A percentile compares a stretch with the other conserved stretches of the same genome.
Conservation (phyloP, 345 rosid species). For the Atalantia buxifolia region DNA sequence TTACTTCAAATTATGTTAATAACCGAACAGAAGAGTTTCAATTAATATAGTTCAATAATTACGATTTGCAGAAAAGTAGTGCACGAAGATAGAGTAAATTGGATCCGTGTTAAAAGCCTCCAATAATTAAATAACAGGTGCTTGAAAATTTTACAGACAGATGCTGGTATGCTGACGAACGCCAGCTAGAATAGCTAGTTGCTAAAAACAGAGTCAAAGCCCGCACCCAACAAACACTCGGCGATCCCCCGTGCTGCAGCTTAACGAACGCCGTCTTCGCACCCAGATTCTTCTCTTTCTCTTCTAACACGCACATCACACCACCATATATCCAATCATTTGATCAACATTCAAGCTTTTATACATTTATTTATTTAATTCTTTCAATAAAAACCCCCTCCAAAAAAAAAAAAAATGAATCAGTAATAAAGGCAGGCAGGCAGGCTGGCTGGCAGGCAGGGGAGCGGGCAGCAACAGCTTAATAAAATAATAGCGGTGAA, state of each 20-base stretch:
- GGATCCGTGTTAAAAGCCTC: not conserved
- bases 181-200: too few relatives aligned
- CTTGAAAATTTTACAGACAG: too few relatives aligned
- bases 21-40: not conserved
- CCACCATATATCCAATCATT: not conserved
- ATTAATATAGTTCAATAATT: not conserved
- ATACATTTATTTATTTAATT: too few relatives aligned
- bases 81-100: too few relatives aligned
- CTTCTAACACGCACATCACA: not conserved
- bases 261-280: not conserved
- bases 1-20: too few relatives aligned
- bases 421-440: not conserved
- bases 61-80: not conserved
- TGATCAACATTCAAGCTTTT: not conserved
- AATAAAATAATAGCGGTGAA: not conserved
- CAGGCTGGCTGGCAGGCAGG: too few relatives aligned
- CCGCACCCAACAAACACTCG: too few relatives aligned
- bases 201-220: too few relatives aligned
- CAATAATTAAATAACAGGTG: not conserved
- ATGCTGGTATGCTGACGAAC: too few relatives aligned
- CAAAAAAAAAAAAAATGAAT: not conserved
- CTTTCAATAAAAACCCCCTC: not conserved
- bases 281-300: not conserved
- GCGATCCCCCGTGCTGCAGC: not conserved
- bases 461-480: not conserved